Base-by-base conservation (phyloP, 345 rosid genomes). In the Citrus australasica region DNA sequence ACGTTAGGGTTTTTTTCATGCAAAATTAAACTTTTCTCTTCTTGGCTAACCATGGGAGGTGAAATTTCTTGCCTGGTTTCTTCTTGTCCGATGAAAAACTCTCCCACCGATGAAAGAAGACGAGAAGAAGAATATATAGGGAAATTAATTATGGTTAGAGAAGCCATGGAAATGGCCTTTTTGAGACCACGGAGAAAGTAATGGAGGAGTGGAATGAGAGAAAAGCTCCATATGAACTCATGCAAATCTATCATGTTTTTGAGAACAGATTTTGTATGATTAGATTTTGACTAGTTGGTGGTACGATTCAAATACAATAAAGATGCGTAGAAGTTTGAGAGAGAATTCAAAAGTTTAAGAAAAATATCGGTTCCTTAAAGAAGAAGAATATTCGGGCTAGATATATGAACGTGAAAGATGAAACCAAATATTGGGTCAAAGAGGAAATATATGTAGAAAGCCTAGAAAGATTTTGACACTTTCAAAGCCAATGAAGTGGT, bases 221-320 rank as follows among this genome's bases (percentile, higher is more conserved):
- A 83, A 65, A 86, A 76, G n/a, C 79, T 78, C 78, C 83, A 79
- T n/a, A 78, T 70, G 40, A 86, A 33, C 76, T 79, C 87, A 30
- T 74, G 85, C 46, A 80, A 19, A 58, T 76, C 66, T n/a, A 62
- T 8, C 81, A 76, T 71, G 42, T 30, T 32, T 74, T 67, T 73
- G 30, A 46, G 46, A 46, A 62, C 21, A 1, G 51, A 11, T 13
- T 46, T 46, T 46, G 51, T 46, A 46, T 46, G 51, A 46, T 46
- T 46, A 3, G 51, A 11, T 46, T 46, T 46, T 46, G 51, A 46
- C 51, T 46, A 46, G 51, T 46, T 46, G 51, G 3, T 13, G 51
- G 51, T 3, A 13, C 14, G 51, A 46, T 11, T 46, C 51, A 11
- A 46, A 13, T 13, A 13, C 17, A 46, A 46, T 46, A 46, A 13